Evolutionary conservation across 2,329 filamentous ascomycete genomes (phyloP), one percentile per base, ranked within the genome.

Genomic region (Colletotrichum gigasporum): DNA sequence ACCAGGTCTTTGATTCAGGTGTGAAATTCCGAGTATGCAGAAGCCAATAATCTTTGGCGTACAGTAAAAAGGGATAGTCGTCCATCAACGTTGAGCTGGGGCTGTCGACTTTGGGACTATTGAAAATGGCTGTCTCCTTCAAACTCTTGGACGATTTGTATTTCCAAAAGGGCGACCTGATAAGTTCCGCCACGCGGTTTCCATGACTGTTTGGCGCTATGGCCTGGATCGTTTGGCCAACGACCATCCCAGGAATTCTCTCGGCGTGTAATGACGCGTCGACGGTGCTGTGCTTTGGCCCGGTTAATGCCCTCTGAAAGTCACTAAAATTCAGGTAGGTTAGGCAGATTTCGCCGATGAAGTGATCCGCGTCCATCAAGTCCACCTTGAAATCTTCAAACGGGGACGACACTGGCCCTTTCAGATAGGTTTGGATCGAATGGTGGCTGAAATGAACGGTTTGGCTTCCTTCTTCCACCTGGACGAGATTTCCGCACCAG

Each of bases 221-320:
- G 42, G 1, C 5, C 0, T 26, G 1, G 12, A 45, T 1, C 2
- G 14, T 45, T 0, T 16, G 42, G 8, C 16, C 42, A 28, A 45
- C 24, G 9, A 30, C 7, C 16, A 3, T 5, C 4, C n/a, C 6
- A 45, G 42, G 42, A 26, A 45, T 3, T 14, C 8, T 12, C 12
- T 26, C 14, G 1, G 1, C 0, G 2, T 24, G 2, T 11, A 28
- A 6, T n/a, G 2, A 7, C n/a, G n/a, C n/a, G n/a, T n/a, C n/a
- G n/a, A n/a, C n/a, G 12, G 2, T 18, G 1, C 11, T n/a, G 5
- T 2, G 5, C 24, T 1, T 9, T 16, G 10, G 24, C 1, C 0
- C 6, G 42, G 20, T 16, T 2, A 45, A 6, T 8, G 42, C 42
- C 3, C 22, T 47, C 22, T 47, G 14, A 1, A 47, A 47, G 7